A percentile compares a stretch with the other conserved stretches of the same genome.
Evolutionary conservation across 805 yeast genomes (phyloP).

Genomic region (Barnettozyma vustinii): DNA sequence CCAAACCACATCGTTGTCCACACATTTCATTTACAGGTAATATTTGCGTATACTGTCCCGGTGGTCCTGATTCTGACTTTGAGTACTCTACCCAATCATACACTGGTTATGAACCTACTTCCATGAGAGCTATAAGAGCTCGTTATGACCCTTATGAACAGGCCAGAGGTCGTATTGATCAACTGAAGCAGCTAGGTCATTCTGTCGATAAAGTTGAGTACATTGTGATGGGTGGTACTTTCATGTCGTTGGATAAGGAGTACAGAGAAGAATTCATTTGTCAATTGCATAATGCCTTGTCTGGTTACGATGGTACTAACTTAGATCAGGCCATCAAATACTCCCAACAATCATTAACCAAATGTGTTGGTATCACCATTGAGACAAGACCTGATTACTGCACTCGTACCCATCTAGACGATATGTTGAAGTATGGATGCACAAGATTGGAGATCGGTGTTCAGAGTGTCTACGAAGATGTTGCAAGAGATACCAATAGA

Average conservation of each 20-base stretch:
- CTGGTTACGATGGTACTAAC: slow-evolving; percentile 84
- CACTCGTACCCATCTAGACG: slow-evolving; percentile 90
- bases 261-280: slow-evolving; percentile 88
- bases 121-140: slow-evolving; percentile 99
- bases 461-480: slow-evolving; percentile 95
- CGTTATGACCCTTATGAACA: slow-evolving; percentile 98
- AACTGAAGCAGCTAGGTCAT: slow-evolving; percentile 90
- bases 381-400: slow-evolving; percentile 99
- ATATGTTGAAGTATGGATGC: slow-evolving; percentile 94
- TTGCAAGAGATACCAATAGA: slow-evolving; percentile 95
- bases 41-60: slow-evolving; percentile 97
- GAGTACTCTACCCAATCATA: slow-evolving; percentile 97
- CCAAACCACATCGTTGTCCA: slow-evolving; percentile 98
- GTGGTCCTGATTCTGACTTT: slow-evolving; percentile 98
- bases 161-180: slow-evolving; percentile 96
- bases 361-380: slow-evolving; percentile 97
- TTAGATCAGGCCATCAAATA: slow-evolving; percentile 86
- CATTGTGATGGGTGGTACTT: slow-evolving; percentile 98
- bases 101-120: slow-evolving; percentile 97
- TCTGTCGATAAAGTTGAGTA: slow-evolving; percentile 96
- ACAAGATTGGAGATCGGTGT: slow-evolving; percentile 96
- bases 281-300: slow-evolving; percentile 88
- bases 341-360: slow-evolving; percentile 91
- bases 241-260: slow-evolving; percentile 88
- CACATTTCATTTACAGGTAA: slow-evolving; percentile 98